Base-by-base conservation (phyloP, 2,329 filamentous ascomycete genomes). In the Botrytis paeoniae region DNA sequence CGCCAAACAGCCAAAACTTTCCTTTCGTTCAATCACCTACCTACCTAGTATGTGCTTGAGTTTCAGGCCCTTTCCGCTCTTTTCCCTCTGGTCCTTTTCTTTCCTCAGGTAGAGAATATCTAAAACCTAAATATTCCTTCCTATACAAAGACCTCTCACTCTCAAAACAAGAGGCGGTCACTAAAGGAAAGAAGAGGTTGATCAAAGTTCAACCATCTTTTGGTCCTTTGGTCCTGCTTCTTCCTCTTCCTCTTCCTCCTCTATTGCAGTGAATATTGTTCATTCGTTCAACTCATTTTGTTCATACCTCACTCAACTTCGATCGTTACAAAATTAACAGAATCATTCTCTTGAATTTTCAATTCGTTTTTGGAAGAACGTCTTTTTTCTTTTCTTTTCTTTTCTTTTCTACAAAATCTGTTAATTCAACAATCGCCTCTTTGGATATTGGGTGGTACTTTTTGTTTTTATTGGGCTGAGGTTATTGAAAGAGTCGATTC, bases 331-430 rank as follows among this genome's bases (percentile, higher is more conserved):
- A 54, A 45, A 60, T 43, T 51, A 64, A 64, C 65, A 32, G 35
- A 68, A 66, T 72, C 70, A 72, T 51, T 69, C 70, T 64, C 68
- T 72, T 69, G 70, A 69, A 69, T 45, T 57, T 69, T 69, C 70
- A 72, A 72, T 69, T 51, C 63, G 45, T 48, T 60, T 72, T 65
- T 57, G 69, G 69, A 63, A 64, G 69, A 65, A 43, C 60, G 43
- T 71, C 70, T 43, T 59, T 69, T 65, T 71, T 54, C 48, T 54
- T 66, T 66, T 54, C 63, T 69, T 65, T 71, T 54, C 48, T 54
- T 66, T 66, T 54, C 63, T 69, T 68, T 45, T 68, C 70, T 59
- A 59, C 45, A 59, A 39, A 65, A 37, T 45, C 62, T 43, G 70
- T 72, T 72, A 60, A 39, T 43, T 60, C 29, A 69, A 69, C 29